phyloP scores from a whole-genome alignment of 805 yeast genomes.

The Blastobotrys parvus region DNA sequence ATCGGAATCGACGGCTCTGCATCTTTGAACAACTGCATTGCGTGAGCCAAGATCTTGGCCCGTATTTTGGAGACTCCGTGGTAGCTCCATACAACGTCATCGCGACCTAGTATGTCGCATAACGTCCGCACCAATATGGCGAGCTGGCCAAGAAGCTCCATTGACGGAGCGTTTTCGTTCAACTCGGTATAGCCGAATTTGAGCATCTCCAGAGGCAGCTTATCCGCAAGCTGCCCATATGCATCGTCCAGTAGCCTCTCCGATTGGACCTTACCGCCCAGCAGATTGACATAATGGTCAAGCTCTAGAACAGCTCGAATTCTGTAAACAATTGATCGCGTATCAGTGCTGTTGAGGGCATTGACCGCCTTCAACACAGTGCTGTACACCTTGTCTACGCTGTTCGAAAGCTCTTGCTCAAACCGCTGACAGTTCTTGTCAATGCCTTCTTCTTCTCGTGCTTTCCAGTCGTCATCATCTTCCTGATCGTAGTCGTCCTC shows the following conservation, averaged over 20 bases:
- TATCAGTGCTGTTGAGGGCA: background rate
- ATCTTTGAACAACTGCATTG: background rate
- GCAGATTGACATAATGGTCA: background rate
- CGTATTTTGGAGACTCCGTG: background rate
- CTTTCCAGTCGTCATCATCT: constrained; percentile 1
- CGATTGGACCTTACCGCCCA: background rate
- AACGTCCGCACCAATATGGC: background rate
- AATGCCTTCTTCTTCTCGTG: background rate
- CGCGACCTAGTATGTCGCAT: background rate
- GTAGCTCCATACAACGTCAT: constrained; percentile 4
- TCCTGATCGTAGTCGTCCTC: constrained; percentile 4
- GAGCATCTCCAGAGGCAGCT: background rate
- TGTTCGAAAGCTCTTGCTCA: background rate
- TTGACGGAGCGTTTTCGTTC: too few species aligned
- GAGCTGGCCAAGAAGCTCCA: background rate
- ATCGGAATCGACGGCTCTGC: background rate
- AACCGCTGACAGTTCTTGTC: background rate
- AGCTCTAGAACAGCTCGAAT: background rate
- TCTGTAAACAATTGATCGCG: background rate
- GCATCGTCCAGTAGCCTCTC: background rate
- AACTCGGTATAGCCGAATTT: background rate
- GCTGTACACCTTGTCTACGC: background rate
- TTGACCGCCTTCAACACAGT: background rate
- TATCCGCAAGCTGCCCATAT: background rate
- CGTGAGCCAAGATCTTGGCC: background rate